phyloP scores from a whole-genome alignment of 2,329 filamentous ascomycete species.

The Chaetomiaceae sp. region DNA sequence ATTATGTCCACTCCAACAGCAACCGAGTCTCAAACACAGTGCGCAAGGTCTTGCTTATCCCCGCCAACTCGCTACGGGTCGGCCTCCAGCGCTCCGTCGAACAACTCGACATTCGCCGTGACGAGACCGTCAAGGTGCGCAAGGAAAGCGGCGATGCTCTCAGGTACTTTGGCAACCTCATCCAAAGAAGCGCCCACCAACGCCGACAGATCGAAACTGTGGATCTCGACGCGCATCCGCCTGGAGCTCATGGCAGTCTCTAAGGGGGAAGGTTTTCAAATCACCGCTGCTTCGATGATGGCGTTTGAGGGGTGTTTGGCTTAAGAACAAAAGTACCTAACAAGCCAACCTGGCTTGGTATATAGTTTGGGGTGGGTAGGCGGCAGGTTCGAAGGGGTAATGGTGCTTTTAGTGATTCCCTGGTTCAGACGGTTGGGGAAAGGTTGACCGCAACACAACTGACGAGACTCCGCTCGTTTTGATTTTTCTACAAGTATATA shows the following conservation, averaged over 20 bases:
- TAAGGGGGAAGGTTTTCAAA: neutral
- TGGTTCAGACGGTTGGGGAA: neutral
- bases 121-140: slow-evolving; percentile 78
- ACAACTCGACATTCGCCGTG: slow-evolving; percentile 70
- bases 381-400: neutral
- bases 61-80: slow-evolving; percentile 79
- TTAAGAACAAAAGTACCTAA: neutral
- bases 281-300: neutral
- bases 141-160: slow-evolving; percentile 79
- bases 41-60: slow-evolving; percentile 81
- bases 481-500: slow-evolving; percentile 3
- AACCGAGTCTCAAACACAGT: slow-evolving; percentile 79
- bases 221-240: slow-evolving; percentile 52
- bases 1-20: slow-evolving; percentile 90
- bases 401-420: slow-evolving; percentile 8
- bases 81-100: slow-evolving; percentile 82
- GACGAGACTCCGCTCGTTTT: slow-evolving; percentile 19
- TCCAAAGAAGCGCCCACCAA: slow-evolving; percentile 58
- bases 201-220: slow-evolving; percentile 47
- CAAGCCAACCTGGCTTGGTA: neutral
- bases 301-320: slow-evolving; percentile 4
- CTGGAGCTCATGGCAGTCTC: slow-evolving; percentile 8
- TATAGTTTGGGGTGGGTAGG: neutral
- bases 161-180: slow-evolving; percentile 86
- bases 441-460: neutral